phyloP scores from a whole-genome alignment of 2,329 filamentous ascomycete genomes.

The Dendrostoma leiphaemia region DNA sequence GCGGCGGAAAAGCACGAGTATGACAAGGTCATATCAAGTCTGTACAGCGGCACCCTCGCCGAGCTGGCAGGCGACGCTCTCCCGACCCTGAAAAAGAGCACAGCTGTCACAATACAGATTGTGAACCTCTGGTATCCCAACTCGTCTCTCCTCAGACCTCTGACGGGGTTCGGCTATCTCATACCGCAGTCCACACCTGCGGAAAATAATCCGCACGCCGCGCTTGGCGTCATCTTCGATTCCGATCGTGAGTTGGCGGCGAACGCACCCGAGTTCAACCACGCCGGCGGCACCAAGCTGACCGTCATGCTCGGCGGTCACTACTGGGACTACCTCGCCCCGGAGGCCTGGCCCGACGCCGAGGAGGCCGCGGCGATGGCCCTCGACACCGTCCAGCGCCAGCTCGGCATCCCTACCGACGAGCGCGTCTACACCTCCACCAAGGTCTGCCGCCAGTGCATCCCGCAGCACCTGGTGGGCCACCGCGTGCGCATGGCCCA shows the following conservation, averaged over 20 bases:
- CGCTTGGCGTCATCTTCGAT: slow-evolving; percentile 89
- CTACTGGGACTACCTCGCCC: slow-evolving; percentile 66
- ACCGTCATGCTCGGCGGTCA: slow-evolving; percentile 96
- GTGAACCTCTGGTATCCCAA: slow-evolving; percentile 84
- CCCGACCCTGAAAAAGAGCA: slow-evolving; percentile 47
- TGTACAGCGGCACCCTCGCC: slow-evolving; percentile 48
- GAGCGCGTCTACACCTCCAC: slow-evolving; percentile 55
- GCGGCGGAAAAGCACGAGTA: slow-evolving; percentile 30
- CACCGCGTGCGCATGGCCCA: slow-evolving; percentile 63
- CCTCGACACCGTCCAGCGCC: slow-evolving; percentile 64
- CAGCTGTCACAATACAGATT: slow-evolving; percentile 79
- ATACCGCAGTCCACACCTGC: slow-evolving; percentile 63
- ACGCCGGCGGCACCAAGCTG: slow-evolving; percentile 68
- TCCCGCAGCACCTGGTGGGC: slow-evolving; percentile 86
- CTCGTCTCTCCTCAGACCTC: slow-evolving; percentile 57
- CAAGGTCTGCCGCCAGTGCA: slow-evolving; percentile 65
- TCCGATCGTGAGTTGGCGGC: slow-evolving; percentile 52
- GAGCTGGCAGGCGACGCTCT: slow-evolving; percentile 36
- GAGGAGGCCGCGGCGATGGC: slow-evolving; percentile 70
- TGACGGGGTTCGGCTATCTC: slow-evolving; percentile 84
- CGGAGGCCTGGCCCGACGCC: slow-evolving; percentile 55
- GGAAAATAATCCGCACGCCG: slow-evolving; percentile 31
- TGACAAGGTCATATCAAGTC: slow-evolving; percentile 64
- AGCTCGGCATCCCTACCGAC: slow-evolving; percentile 65
- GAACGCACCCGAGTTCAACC: slow-evolving; percentile 19